A percentile compares a stretch with the other conserved stretches of the same genome.
These are phyloP conservation scores for Dictyostelium capitatum DNA, from an alignment of 78 protist species.

Conservation along the genomic window DNA sequence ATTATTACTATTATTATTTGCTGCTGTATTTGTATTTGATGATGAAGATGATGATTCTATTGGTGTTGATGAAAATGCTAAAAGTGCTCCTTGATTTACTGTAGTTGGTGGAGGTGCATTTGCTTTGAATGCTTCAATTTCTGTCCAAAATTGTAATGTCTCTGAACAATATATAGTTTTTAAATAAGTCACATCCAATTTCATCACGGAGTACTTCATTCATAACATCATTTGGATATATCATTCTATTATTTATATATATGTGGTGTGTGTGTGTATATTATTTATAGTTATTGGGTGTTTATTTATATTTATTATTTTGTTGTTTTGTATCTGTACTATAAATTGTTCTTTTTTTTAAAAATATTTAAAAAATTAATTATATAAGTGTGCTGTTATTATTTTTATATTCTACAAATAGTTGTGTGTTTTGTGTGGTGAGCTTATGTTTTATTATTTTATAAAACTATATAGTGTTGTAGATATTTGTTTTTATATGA, in stretches of 20 bases:
- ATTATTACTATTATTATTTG: neutral
- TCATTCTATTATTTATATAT: slow-evolving; percentile 63
- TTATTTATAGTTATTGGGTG: neutral
- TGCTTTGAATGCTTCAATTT: slow-evolving; percentile 50
- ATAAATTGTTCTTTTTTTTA: too few relatives aligned
- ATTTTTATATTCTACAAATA: too few relatives aligned
- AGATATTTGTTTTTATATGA: too few relatives aligned
- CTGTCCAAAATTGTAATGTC: slow-evolving; percentile 74
- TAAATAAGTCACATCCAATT: slow-evolving; percentile 64
- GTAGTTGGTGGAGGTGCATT: slow-evolving; percentile 50
- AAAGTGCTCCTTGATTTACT: slow-evolving; percentile 1
- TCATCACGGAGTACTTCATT: slow-evolving; percentile 78
- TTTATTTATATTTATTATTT: too few relatives aligned
- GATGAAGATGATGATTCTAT: slow-evolving; percentile 37
- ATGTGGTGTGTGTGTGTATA: neutral
- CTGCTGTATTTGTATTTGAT: neutral
- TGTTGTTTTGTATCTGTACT: too few relatives aligned
- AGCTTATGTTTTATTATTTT: too few relatives aligned
- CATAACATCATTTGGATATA: slow-evolving; percentile 83
- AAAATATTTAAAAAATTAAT: too few relatives aligned
- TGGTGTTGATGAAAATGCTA: slow-evolving; percentile 67
- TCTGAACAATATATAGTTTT: slow-evolving; percentile 79
- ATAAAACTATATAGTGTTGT: too few relatives aligned
- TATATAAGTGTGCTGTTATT: too few relatives aligned
- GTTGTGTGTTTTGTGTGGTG: too few relatives aligned